Conservation (phyloP, 768 basidiomycete species). For the Porphyrellus cyaneotinctus region DNA sequence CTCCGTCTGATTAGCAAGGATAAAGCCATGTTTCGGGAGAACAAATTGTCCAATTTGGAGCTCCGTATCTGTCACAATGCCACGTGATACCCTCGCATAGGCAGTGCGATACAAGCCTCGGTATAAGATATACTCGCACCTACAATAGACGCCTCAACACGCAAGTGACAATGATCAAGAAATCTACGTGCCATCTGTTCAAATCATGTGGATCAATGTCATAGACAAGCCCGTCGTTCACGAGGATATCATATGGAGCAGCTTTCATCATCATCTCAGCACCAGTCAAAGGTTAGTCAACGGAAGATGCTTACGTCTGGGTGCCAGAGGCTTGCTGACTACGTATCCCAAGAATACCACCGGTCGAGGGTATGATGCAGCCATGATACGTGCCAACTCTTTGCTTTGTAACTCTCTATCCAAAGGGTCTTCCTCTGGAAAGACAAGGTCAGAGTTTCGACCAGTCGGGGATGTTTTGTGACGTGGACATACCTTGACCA, state of each 20-base stretch:
- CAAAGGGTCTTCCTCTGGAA: conserved; percentile 78
- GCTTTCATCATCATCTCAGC: conserved; percentile 40
- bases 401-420: conserved; percentile 83
- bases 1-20: conserved; percentile 53
- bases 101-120: conserved; percentile 73
- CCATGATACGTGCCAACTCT: conserved; percentile 78
- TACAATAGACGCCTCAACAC: conserved; percentile 19
- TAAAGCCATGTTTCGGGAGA: conserved; percentile 54
- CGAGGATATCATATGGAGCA: conserved; percentile 70
- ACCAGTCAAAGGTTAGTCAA: background rate
- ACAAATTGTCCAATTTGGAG: conserved; percentile 85
- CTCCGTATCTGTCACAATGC: conserved; percentile 87
- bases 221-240: conserved; percentile 72
- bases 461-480: background rate
- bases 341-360: conserved; percentile 82
- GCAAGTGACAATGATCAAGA: background rate
- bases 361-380: conserved; percentile 61
- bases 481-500: conserved; percentile 67
- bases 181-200: conserved; percentile 58
- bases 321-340: conserved; percentile 62
- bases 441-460: background rate
- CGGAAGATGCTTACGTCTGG: conserved; percentile 48
- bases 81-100: conserved; percentile 80
- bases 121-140: conserved; percentile 92
- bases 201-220: conserved; percentile 74